Evolutionary conservation across 202 grass and related monocot species (phyloP).

Genomic region (Musa balbisiana): DNA sequence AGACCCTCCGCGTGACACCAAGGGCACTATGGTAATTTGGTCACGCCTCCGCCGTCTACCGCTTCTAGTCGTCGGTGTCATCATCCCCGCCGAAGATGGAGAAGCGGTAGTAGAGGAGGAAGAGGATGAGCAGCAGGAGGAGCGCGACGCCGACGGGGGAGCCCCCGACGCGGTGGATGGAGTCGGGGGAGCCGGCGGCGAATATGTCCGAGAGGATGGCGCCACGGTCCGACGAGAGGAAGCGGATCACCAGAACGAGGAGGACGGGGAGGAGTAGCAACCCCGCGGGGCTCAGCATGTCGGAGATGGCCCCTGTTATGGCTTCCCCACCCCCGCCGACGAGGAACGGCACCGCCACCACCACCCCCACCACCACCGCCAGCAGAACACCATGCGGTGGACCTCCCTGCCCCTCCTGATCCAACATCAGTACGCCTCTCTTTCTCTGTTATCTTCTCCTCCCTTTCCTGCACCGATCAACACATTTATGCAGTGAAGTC

Average conservation of each 20-base stretch:
- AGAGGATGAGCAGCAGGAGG: constrained; percentile 68
- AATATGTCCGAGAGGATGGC: constrained; percentile 50
- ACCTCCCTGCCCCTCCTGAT: constrained; percentile 35
- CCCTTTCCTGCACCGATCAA: too few species aligned
- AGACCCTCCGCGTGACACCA: too few species aligned
- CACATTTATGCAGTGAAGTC: too few species aligned
- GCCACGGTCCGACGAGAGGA: constrained; percentile 72
- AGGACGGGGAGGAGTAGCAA: constrained; percentile 63
- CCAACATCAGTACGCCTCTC: constrained; percentile 17
- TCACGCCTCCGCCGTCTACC: too few species aligned
- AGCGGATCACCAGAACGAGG: constrained; percentile 62
- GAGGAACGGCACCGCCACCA: constrained; percentile 63
- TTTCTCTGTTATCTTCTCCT: not conserved
- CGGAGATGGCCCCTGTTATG: constrained; percentile 38
- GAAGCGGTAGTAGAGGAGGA: constrained; percentile 69
- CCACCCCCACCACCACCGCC: constrained; percentile 54
- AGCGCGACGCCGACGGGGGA: constrained; percentile 74
- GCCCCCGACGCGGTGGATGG: constrained; percentile 78
- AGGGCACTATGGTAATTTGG: not conserved
- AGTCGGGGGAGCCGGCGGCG: constrained; percentile 71
- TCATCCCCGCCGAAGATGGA: constrained; percentile 46
- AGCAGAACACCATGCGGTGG: constrained; percentile 73
- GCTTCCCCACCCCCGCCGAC: constrained; percentile 50
- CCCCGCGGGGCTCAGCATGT: constrained; percentile 68
- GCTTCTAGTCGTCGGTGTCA: constrained; percentile 36